Evolutionary conservation across 1,284 basidiomycete genomes (phyloP).

Genomic region (Thelephora terrestris): DNA sequence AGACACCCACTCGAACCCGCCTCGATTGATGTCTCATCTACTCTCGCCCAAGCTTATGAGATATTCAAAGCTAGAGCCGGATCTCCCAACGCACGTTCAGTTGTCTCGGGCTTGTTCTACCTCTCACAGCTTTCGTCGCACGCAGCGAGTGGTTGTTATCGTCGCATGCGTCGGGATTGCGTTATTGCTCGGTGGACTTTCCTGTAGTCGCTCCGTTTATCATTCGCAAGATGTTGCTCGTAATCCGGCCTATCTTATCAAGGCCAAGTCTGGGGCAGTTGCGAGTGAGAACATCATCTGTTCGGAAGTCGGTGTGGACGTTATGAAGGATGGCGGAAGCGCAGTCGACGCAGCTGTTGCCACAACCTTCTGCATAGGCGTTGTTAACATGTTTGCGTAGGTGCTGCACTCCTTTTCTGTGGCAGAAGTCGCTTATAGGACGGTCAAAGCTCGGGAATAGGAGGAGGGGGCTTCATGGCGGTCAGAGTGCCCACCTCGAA

Average conservation of each 20-base stretch:
- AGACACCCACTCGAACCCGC: no score
- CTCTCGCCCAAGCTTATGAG: no score
- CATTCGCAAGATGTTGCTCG: slow-evolving; percentile 10
- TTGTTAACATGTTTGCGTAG: slow-evolving; percentile 84
- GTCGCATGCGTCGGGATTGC: no score
- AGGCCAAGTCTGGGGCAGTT: slow-evolving; percentile 73
- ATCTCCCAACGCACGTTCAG: no score
- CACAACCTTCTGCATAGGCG: slow-evolving; percentile 74
- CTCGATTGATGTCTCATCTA: no score
- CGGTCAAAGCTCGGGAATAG: slow-evolving; percentile 62
- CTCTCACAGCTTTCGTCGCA: no score
- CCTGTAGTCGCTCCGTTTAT: no score
- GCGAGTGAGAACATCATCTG: slow-evolving; percentile 81
- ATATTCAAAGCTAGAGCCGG: no score
- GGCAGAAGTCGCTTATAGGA: neutral
- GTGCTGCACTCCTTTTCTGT: slow-evolving; percentile 17
- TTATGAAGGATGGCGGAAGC: slow-evolving; percentile 77
- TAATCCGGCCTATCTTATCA: slow-evolving; percentile 69
- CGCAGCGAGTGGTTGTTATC: no score
- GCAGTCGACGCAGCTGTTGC: slow-evolving; percentile 86
- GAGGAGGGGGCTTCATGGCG: slow-evolving; percentile 89
- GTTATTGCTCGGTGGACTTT: no score
- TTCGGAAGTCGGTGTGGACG: slow-evolving; percentile 72
- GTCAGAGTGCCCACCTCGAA: slow-evolving; percentile 61
- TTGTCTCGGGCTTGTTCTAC: no score